Percentiles rank a stretch among this genome's conserved stretches.
Evolutionary conservation across 2,329 filamentous ascomycete species (phyloP).

Genomic region (Aspergillus udagawae): DNA sequence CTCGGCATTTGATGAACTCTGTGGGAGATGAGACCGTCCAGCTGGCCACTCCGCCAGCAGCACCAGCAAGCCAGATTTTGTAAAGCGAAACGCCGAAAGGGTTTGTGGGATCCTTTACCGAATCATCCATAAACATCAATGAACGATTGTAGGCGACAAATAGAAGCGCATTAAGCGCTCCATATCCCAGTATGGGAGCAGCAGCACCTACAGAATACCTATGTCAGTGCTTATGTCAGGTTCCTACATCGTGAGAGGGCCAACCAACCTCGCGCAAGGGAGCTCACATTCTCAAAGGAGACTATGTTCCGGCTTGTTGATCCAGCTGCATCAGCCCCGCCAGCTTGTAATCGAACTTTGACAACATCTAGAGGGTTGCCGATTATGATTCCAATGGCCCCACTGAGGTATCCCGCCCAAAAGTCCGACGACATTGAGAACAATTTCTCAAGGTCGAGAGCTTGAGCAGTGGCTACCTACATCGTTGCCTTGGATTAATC

Average conservation of each 20-base stretch:
- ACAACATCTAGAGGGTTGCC: slow-evolving; percentile 80
- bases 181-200: slow-evolving; percentile 83
- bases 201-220: slow-evolving; percentile 59
- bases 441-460: neutral
- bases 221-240: slow-evolving; percentile 5
- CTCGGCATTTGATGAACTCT: slow-evolving; percentile 84
- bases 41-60: slow-evolving; percentile 74
- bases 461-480: neutral
- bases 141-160: slow-evolving; percentile 88
- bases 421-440: slow-evolving; percentile 80
- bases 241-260: neutral
- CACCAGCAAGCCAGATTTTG: slow-evolving; percentile 75
- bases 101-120: slow-evolving; percentile 42
- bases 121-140: slow-evolving; percentile 56
- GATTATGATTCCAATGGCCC: slow-evolving; percentile 78
- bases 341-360: slow-evolving; percentile 77
- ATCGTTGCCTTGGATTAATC: neutral
- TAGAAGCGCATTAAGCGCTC: slow-evolving; percentile 82
- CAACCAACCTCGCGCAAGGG: slow-evolving; percentile 37
- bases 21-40: slow-evolving; percentile 85
- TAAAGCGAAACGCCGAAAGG: slow-evolving; percentile 50
- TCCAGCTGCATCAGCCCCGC: slow-evolving; percentile 26
- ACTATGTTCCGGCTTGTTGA: slow-evolving; percentile 20
- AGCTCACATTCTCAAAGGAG: slow-evolving; percentile 32
- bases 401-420: slow-evolving; percentile 88